A percentile compares a stretch with the other conserved stretches of the same genome.
Conservation (phyloP, 139 green algal genomes). For the Chlamydomonas applanata region DNA sequence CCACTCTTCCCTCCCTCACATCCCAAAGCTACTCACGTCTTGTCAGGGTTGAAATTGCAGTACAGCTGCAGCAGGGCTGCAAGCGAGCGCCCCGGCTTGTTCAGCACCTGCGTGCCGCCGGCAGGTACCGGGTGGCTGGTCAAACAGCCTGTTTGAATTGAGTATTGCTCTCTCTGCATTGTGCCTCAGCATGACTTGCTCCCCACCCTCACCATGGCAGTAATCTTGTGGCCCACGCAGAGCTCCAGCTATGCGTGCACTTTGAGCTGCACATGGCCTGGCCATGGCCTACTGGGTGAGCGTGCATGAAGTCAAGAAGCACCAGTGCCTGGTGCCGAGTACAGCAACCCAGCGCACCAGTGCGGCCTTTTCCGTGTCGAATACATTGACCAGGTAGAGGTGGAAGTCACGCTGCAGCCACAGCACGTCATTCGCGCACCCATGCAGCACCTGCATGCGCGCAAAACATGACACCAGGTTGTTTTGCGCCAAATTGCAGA, state of each 20-base stretch:
- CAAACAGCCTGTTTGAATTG: no score
- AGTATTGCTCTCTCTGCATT: no score
- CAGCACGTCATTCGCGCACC: constrained; percentile 72
- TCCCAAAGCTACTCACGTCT: constrained; percentile 35
- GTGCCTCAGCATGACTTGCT: no score
- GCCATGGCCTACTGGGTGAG: background rate
- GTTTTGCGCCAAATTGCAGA: background rate
- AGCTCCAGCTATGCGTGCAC: no score
- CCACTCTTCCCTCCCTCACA: no score
- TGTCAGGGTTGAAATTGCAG: constrained; percentile 57
- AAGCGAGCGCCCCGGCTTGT: constrained; percentile 47
- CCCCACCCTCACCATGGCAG: no score
- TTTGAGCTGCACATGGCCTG: background rate
- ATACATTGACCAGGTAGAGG: constrained; percentile 76
- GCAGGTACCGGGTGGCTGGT: no score
- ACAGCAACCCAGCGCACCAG: constrained; percentile 39
- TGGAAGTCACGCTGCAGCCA: constrained; percentile 81
- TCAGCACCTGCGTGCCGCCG: constrained; percentile 65
- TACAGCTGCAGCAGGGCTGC: constrained; percentile 48
- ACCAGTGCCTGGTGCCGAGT: no score
- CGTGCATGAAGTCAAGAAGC: background rate
- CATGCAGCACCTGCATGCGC: constrained; percentile 69
- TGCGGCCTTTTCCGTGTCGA: constrained; percentile 78
- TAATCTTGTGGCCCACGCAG: no score
- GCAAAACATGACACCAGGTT: background rate